These are phyloP conservation scores for Corniculantispora saksenae DNA, from an alignment of 2,329 filamentous ascomycete species.

Conservation along the genomic window DNA sequence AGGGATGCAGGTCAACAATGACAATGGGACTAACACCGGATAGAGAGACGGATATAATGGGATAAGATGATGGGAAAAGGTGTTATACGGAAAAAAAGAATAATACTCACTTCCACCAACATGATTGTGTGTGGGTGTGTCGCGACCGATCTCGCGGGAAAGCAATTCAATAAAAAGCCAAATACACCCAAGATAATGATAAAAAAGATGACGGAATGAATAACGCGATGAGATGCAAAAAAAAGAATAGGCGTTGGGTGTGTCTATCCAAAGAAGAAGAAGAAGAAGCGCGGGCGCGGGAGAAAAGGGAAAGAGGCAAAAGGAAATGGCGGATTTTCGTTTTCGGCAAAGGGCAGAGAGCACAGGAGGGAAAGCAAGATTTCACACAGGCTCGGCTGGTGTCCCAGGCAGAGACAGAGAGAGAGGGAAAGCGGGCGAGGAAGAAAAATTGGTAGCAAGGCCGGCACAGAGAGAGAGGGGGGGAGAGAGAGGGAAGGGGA, in stretches of 20 bases:
- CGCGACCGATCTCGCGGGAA: constrained; percentile 1
- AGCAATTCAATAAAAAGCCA: constrained; percentile 7
- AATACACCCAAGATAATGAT: constrained; percentile 5
- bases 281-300: constrained; percentile 1
- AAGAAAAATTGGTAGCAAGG: neutral
- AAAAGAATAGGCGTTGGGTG: constrained; percentile 1
- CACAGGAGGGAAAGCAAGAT: constrained; percentile 11
- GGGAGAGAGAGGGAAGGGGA: no score
- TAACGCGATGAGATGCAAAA: neutral
- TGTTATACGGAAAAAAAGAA: constrained; percentile 15
- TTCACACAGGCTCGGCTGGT: no score
- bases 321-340: constrained; percentile 8
- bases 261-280: neutral
- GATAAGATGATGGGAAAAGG: constrained; percentile 3
- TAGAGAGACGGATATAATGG: neutral
- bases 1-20: neutral
- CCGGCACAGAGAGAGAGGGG: neutral
- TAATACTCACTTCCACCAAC: constrained; percentile 40
- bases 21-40: constrained; percentile 3
- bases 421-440: no score
- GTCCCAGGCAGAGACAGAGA: no score
- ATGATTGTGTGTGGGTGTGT: constrained; percentile 26
- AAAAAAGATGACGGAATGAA: neutral
- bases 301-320: neutral
- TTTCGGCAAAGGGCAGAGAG: constrained; percentile 13